Conservation (phyloP, 2,329 filamentous ascomycete genomes). For the Pyrenochaeta sp. region DNA sequence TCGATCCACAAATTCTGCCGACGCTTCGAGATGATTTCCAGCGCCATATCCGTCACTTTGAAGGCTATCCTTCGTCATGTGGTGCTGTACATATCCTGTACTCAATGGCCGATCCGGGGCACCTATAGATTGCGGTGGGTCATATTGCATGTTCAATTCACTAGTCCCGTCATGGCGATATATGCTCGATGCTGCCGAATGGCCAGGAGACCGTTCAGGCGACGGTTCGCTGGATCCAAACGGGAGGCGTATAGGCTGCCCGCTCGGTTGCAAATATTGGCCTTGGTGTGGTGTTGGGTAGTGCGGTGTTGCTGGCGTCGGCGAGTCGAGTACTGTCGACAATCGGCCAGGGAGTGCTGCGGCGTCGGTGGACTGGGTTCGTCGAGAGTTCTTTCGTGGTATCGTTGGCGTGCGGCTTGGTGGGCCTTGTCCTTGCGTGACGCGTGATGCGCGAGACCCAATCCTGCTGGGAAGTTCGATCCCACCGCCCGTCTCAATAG, state of each 20-base stretch:
- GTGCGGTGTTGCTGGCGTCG: slow-evolving; percentile 21
- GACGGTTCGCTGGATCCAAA: slow-evolving; percentile 49
- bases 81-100: slow-evolving; percentile 51
- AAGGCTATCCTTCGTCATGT: slow-evolving; percentile 49
- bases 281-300: slow-evolving; percentile 16
- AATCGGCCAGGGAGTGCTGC: slow-evolving; percentile 35
- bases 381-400: slow-evolving; percentile 75
- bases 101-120: slow-evolving; percentile 41
- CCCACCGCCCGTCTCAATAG: slow-evolving; percentile 65
- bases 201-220: slow-evolving; percentile 43
- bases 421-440: slow-evolving; percentile 25
- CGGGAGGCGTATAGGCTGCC: slow-evolving; percentile 42
- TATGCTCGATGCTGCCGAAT: slow-evolving; percentile 47
- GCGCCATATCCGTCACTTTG: slow-evolving; percentile 42
- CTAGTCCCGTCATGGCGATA: slow-evolving; percentile 33
- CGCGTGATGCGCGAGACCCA: slow-evolving; percentile 65
- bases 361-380: slow-evolving; percentile 40
- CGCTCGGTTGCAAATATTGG: slow-evolving; percentile 39
- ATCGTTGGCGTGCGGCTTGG: slow-evolving; percentile 55
- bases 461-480: slow-evolving; percentile 72
- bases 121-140: slow-evolving; percentile 29
- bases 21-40: slow-evolving; percentile 44
- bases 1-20: slow-evolving; percentile 49
- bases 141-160: slow-evolving; percentile 20
- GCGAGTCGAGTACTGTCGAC: slow-evolving; percentile 37